Conservation (phyloP, 805 yeast genomes). For the Cyberlindnera petersonii region DNA sequence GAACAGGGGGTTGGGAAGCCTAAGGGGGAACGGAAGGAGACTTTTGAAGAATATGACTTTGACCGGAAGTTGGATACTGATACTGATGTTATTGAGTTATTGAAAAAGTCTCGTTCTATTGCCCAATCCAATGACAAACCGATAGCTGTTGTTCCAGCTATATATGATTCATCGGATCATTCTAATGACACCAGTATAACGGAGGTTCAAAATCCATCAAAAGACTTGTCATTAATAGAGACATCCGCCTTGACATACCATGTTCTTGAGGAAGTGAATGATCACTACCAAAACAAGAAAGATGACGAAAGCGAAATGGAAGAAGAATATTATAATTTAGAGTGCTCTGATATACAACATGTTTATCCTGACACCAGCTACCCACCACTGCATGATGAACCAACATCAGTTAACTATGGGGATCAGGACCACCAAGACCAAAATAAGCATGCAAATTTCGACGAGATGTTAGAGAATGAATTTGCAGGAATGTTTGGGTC, state of each 20-base stretch:
- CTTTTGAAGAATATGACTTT: not conserved
- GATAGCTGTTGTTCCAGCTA: too few species aligned
- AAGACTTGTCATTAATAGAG: not conserved
- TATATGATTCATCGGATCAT: too few species aligned
- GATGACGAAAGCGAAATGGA: constrained; percentile 6
- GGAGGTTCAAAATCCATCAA: too few species aligned
- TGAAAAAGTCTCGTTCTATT: constrained; percentile 10
- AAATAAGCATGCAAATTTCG: constrained; percentile 7
- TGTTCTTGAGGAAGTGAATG: constrained; percentile 14
- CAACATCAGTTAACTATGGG: not conserved
- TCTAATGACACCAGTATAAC: too few species aligned
- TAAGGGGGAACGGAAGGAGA: not conserved
- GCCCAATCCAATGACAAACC: too few species aligned
- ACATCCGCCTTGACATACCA: constrained; percentile 10
- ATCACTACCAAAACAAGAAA: constrained; percentile 14
- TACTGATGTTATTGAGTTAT: too few species aligned
- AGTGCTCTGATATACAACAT: too few species aligned
- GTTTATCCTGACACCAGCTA: too few species aligned
- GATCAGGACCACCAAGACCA: not conserved
- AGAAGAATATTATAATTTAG: not conserved
- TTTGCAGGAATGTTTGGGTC: constrained; percentile 20
- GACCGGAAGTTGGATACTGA: constrained; percentile 3
- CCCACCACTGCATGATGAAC: too few species aligned
- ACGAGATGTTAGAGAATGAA: constrained; percentile 13
- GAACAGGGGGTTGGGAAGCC: too few species aligned